Base-by-base conservation (phyloP, 495 filamentous ascomycete genomes). In the Eremomyces bilateralis region DNA sequence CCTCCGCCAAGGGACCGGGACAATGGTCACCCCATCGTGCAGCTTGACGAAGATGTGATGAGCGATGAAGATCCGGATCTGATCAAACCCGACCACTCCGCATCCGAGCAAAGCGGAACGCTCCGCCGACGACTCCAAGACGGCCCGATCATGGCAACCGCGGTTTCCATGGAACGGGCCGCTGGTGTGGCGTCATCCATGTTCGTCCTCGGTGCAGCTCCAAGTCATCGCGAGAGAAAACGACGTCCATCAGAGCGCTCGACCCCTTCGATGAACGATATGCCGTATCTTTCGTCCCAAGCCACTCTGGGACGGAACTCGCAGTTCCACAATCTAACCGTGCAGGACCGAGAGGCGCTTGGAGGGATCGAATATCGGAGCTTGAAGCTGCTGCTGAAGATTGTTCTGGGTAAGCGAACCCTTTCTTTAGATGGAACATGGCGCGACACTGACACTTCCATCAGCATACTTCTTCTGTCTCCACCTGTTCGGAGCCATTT, bases 401-500 rank as follows among this genome's bases (percentile, higher is more conserved):
- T 35, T 37, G 31, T 37, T 19, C 3, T 39, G 8, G 33, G 20
- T 37, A 17, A 33, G 10, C 30, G 10, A 11, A 8, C 10, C 10
- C 8, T 11, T 16, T 17, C 8, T 33, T 11, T 33, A 10, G 10
- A 8, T 10, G 10, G 8, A 10, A 8, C 30, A 11, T 8, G 10
- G 16, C 16, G 10, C 8, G 16, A 11, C n/a, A n/a, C n/a, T n/a
- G n/a, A n/a, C n/a, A n/a, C n/a, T n/a, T 10, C 16, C 30, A 8
- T 17, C 15, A 11, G 16, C 8, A 15, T 38, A 38, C 20, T 38
- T 18, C 16, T 3, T 38, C 21, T n/a, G 29, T 16, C 10, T 35
- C n/a, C 36, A 38, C n/a, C 32, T 38, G 4, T 38, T 38, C 16
- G 36, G 36, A 18, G 36, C 17, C 31, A 38, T 38, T 32, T 30